A percentile compares a stretch with the other conserved stretches of the same genome.
Conservation (phyloP, 2,329 filamentous ascomycete genomes). For the Capronia americana region DNA sequence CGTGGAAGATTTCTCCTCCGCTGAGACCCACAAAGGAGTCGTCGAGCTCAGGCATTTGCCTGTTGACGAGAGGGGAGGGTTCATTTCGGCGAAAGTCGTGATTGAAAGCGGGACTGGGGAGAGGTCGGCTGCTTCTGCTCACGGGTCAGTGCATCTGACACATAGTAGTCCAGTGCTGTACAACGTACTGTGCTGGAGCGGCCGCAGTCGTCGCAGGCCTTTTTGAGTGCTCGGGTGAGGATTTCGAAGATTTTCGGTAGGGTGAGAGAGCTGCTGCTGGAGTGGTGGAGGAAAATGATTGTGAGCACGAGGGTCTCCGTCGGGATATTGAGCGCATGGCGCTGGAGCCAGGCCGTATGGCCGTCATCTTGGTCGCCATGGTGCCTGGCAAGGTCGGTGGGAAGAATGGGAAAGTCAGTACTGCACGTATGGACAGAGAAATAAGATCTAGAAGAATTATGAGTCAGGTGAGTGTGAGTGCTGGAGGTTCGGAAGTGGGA, state of each 20-base stretch:
- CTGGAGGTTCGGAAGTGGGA: conserved; percentile 10
- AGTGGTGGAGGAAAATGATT: conserved; percentile 54
- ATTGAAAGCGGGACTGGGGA: conserved; percentile 67
- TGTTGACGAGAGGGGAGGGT: conserved; percentile 70
- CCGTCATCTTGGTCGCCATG: conserved; percentile 53
- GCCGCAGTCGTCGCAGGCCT: conserved; percentile 57
- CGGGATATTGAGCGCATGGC: conserved; percentile 56
- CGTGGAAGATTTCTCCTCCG: conserved; percentile 96
- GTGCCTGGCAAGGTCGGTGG: conserved; percentile 9
- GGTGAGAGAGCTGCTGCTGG: conserved; percentile 53
- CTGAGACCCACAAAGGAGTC: conserved; percentile 95
- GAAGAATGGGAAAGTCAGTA: conserved; percentile 1
- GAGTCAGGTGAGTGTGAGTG: conserved; percentile 18
- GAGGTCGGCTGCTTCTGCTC: conserved; percentile 62
- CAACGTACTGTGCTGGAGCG: conserved; percentile 61
- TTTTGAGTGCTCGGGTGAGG: conserved; percentile 45
- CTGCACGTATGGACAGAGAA: not conserved
- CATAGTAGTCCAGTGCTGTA: conserved; percentile 12
- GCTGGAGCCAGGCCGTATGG: conserved; percentile 57
- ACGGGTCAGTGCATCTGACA: conserved; percentile 31
- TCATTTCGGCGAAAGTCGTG: conserved; percentile 64
- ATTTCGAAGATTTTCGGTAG: conserved; percentile 50
- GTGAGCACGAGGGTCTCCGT: conserved; percentile 49
- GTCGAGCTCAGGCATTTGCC: conserved; percentile 70
- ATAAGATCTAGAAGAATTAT: conserved; percentile 21